Evolutionary conservation across 352 stramenopile species (phyloP), one percentile per base, ranked within the genome.

Genomic region (Phytophthora hybrid): DNA sequence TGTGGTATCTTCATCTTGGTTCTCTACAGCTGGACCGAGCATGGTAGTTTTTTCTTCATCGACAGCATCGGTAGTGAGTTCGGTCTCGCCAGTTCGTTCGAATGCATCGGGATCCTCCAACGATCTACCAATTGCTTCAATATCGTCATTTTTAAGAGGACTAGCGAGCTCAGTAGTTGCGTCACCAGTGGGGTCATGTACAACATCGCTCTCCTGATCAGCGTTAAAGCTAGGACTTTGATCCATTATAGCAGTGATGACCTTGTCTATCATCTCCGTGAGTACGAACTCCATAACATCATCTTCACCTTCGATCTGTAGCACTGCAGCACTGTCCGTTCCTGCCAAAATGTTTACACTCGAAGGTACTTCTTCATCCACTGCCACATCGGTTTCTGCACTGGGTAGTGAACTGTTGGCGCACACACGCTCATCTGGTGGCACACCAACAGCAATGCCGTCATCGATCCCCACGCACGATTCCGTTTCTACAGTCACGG

Each of bases 251-350:
- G 32, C 41, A 37, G 13, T 18, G 44, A n/a, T 41, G 31, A 58
- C 47, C 2, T 63, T 59, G 37, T 26, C n/a, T 23, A 66, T 13
- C 9, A 72, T 72, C 21, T 67, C 18, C 16, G 46, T 6, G 18
- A 72, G 16, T 8, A 66, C 11, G 4, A 41, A 46, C 57, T 59
- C 19, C 9, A 52, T 31, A 21, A 21, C 16, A 16, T 62, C 44
- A 39, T 37, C 23, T 29, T 46, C 31, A 31, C 19, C 19, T 39
- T 67, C 51, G 3, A 16, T 44, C 13, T 29, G 18, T 5, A 53
- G 18, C 34, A 57, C 32, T 39, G 14, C 31, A 18, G 11, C 44
- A 49, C 23, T 34, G 16, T 8, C 41, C n/a, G 21, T 39, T 16
- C 18, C 53, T 31, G 29, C 29, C 29, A 31, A 31, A 31, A 31